Evolutionary conservation across 192 early-diverging fungal species (phyloP).

Genomic region (Coemansia sp.): DNA sequence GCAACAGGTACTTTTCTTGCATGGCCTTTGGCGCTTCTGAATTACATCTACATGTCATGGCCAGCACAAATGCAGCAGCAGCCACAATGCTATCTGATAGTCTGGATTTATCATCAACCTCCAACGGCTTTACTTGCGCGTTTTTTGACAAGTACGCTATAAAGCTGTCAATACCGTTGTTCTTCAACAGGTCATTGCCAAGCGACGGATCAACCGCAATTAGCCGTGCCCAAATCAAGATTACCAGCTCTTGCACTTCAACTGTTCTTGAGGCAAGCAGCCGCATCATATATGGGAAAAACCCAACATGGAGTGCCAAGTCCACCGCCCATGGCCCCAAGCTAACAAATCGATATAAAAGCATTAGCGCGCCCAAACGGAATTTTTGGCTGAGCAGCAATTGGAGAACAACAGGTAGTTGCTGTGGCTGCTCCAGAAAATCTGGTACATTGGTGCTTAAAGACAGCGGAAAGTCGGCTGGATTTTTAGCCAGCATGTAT

Average conservation of each 20-base stretch:
- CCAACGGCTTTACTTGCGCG: conserved; percentile 40
- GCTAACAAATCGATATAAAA: conserved; percentile 87
- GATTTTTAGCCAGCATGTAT: conserved; percentile 26
- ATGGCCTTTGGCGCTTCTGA: conserved; percentile 83
- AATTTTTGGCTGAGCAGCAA: conserved; percentile 92
- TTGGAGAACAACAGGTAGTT: conserved; percentile 90
- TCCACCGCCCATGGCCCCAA: conserved; percentile 92
- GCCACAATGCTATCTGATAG: conserved; percentile 36
- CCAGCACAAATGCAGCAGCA: conserved; percentile 81
- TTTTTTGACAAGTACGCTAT: conserved; percentile 78
- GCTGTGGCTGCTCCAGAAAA: conserved; percentile 70
- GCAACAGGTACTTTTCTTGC: conserved; percentile 45
- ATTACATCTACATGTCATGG: conserved; percentile 84
- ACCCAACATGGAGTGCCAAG: conserved; percentile 85
- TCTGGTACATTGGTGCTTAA: conserved; percentile 29
- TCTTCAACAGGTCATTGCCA: conserved; percentile 85
- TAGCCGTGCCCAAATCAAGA: conserved; percentile 96
- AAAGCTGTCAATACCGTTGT: conserved; percentile 88
- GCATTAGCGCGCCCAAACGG: conserved; percentile 81
- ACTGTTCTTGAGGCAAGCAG: conserved; percentile 85
- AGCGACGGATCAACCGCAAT: conserved; percentile 88
- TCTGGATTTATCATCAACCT: conserved; percentile 38
- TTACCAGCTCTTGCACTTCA: conserved; percentile 88
- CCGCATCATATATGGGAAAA: conserved; percentile 94
- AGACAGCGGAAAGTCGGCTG: conserved; percentile 27